These are phyloP conservation scores for Wickerhamomyces strasburgensis DNA, from an alignment of 805 yeast genomes.

Conservation along the genomic window DNA sequence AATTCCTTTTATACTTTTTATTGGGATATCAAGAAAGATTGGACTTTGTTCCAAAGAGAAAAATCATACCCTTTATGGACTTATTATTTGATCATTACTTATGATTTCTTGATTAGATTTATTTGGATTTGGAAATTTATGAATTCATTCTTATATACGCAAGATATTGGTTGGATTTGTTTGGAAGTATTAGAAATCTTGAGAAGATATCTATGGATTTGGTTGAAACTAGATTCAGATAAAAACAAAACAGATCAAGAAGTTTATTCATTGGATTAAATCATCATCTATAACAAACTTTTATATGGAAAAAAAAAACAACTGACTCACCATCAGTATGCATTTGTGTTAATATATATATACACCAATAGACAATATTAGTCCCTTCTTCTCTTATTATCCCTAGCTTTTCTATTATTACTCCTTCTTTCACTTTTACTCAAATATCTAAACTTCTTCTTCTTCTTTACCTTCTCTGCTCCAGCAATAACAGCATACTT, in stretches of 20 bases:
- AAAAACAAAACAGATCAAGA: constrained; percentile 4
- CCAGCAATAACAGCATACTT: constrained; percentile 63
- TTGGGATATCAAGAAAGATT: constrained; percentile 91
- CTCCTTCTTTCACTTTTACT: constrained; percentile 71
- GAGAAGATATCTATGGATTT: constrained; percentile 88
- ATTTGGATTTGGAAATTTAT: constrained; percentile 66
- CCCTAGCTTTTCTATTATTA: constrained; percentile 44
- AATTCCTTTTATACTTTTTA: constrained; percentile 75
- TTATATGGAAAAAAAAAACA: no score
- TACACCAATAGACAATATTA: no score
- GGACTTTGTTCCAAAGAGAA: constrained; percentile 40
- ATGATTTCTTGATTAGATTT: constrained; percentile 67
- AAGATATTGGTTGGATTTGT: constrained; percentile 57
- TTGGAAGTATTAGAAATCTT: constrained; percentile 71
- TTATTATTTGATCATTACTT: constrained; percentile 52
- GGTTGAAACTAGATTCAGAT: constrained; percentile 80
- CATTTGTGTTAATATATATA: no score
- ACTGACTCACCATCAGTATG: no score
- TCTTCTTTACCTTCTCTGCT: constrained; percentile 34
- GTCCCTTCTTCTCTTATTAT: constrained; percentile 32
- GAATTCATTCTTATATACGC: constrained; percentile 18
- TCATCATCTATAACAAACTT: no score
- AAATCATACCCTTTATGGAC: constrained; percentile 21
- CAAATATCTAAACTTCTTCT: constrained; percentile 85
- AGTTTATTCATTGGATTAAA: no score